A percentile compares a stretch with the other conserved stretches of the same genome.
Evolutionary conservation across 208 protist species (phyloP).

Genomic region (Willaertia magna): DNA sequence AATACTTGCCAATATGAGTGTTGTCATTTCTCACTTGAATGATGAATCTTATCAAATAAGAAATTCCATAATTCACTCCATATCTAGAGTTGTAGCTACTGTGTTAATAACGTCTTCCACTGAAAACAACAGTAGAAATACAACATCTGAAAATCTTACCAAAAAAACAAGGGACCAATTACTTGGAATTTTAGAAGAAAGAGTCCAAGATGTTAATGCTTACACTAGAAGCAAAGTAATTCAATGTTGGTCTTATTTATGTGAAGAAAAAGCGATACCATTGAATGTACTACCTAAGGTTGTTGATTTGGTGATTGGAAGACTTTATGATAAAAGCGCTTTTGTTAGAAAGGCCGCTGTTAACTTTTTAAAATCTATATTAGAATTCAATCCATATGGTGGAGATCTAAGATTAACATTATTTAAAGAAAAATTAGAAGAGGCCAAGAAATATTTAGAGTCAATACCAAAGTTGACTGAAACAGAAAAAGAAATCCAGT

Average conservation of each 20-base stretch:
- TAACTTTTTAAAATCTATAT: conserved; percentile 17
- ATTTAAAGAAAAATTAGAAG: background rate
- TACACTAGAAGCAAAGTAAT: conserved; percentile 29
- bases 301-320: background rate
- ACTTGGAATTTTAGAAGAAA: conserved; percentile 16
- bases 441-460: background rate
- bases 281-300: background rate
- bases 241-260: conserved; percentile 26
- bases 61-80: conserved; percentile 11
- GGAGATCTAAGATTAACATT: background rate
- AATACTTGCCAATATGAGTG: conserved; percentile 11
- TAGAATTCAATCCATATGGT: conserved; percentile 28
- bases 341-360: conserved; percentile 35
- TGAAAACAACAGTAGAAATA: background rate
- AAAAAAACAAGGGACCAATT: background rate
- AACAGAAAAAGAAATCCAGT: background rate
- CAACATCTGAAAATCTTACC: background rate
- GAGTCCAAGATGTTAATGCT: conserved; percentile 25
- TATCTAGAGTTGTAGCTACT: conserved; percentile 2
- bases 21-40: conserved; percentile 24
- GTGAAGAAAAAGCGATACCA: conserved; percentile 11
- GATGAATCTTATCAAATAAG: conserved; percentile 23
- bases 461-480: background rate
- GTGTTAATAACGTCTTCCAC: background rate
- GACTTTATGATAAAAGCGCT: conserved; percentile 29